Evolutionary conservation across 2,329 filamentous ascomycete species (phyloP), one percentile per base, ranked within the genome.

Genomic region (Boeremia lycopersici): DNA sequence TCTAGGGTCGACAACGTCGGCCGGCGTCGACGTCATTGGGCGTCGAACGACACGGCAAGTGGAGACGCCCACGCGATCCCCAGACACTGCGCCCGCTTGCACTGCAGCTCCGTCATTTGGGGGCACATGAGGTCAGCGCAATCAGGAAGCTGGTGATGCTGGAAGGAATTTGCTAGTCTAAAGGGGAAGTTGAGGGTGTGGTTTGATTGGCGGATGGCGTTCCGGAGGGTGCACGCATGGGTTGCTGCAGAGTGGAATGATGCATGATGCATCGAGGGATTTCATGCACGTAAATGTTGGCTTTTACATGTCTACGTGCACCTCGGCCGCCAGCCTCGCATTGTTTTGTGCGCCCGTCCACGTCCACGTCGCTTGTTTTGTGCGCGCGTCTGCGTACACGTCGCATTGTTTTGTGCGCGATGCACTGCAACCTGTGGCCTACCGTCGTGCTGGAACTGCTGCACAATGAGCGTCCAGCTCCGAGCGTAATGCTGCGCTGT

Each of bases 1-100:
- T 15, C n/a, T 17, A 9, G 28, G 34, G 17, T n/a, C 39, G 8
- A 40, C 44, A 34, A 42, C 17, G 28, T 28, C 6, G 23, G 34
- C 39, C 34, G 7, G 3, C 12, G 15, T 23, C 28, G 39, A 54
- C 44, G 45, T 48, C 51, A 54, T 48, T 30, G 23, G 4, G 52
- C 52, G 26, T 40, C 35, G 13, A 17, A 40, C 12, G 40, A 23
- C 25, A 28, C 17, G 23, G 17, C 15, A 39, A 29, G 45, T 39
- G 44, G 51, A 34, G 36, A 36, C 26, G 19, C 13, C 12, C 39
- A 43, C 38, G 44, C 43, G 38, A 31, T 43, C 50, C 50, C 50
- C 50, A 48, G 50, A 53, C n/a, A 33, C 44, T 11, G n/a, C 13
- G 15, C 7, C 7, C 8, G 26, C n/a, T 29, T 28, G 17, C 44